A percentile compares a stretch with the other conserved stretches of the same genome.
phyloP scores from a whole-genome alignment of 2,329 filamentous ascomycete species.

The Cordyceps farinosa region DNA sequence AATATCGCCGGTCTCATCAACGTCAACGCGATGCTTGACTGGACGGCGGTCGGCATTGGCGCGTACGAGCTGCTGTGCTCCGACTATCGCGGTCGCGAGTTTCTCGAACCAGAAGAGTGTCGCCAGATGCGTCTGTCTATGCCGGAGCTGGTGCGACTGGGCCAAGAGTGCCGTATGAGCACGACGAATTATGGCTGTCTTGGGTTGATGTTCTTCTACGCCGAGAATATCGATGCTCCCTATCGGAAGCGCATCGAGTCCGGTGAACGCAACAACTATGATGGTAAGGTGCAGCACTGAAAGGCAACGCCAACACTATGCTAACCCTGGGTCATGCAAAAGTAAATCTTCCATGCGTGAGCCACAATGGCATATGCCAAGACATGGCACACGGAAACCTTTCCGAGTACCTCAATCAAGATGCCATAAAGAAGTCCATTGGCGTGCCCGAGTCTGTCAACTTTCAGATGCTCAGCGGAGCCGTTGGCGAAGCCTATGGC shows the following conservation, averaged over 20 bases:
- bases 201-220: constrained; percentile 37
- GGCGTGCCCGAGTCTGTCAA: constrained; percentile 20
- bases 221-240: constrained; percentile 34
- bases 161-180: constrained; percentile 4
- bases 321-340: neutral
- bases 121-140: constrained; percentile 34
- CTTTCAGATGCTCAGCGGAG: constrained; percentile 3
- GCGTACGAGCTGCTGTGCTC: constrained; percentile 14
- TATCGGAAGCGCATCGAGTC: constrained; percentile 39
- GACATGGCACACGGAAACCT: constrained; percentile 27
- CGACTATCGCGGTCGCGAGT: constrained; percentile 20
- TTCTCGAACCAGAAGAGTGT: constrained; percentile 20
- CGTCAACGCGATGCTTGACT: constrained; percentile 19
- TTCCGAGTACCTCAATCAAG: constrained; percentile 22
- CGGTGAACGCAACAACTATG: constrained; percentile 40
- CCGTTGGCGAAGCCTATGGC: neutral
- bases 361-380: neutral
- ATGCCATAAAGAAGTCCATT: constrained; percentile 19
- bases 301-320: constrained; percentile 20
- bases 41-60: constrained; percentile 13
- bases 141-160: constrained; percentile 29
- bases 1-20: constrained; percentile 17
- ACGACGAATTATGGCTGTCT: constrained; percentile 31
- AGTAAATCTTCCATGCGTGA: constrained; percentile 21
- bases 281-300: constrained; percentile 34